Percentiles rank a stretch among this genome's conserved stretches.
These are phyloP conservation scores for Aspergillus diversus DNA, from an alignment of 495 filamentous ascomycete species.

Conservation along the genomic window DNA sequence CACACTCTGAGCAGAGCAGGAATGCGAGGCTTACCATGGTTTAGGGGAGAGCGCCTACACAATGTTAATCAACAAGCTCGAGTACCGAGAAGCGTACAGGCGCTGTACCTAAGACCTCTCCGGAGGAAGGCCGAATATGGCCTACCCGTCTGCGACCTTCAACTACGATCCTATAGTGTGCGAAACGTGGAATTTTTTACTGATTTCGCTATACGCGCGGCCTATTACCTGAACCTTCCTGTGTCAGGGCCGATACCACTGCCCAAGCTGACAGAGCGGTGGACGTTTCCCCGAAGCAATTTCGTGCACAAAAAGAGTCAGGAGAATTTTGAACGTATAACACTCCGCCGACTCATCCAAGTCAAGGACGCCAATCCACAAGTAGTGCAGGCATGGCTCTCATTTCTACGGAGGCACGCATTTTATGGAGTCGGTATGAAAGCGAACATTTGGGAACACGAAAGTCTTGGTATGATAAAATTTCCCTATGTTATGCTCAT, in stretches of 20 bases:
- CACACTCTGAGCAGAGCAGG: background rate
- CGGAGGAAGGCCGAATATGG: conserved; percentile 73
- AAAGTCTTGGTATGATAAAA: conserved; percentile 60
- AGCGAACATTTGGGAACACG: conserved; percentile 92
- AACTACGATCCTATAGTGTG: conserved; percentile 87
- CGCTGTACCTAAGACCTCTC: conserved; percentile 82
- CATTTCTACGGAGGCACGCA: conserved; percentile 84
- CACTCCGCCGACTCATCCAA: conserved; percentile 83
- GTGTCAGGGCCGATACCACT: conserved; percentile 88
- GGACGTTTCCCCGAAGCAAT: conserved; percentile 88
- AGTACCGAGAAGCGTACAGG: conserved; percentile 76
- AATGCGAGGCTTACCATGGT: conserved; percentile 1
- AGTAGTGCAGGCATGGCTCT: conserved; percentile 86
- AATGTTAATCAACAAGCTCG: conserved; percentile 49
- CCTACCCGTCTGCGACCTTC: conserved; percentile 84
- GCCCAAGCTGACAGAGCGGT: conserved; percentile 81
- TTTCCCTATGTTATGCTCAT: background rate
- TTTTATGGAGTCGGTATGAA: conserved; percentile 98
- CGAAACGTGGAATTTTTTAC: conserved; percentile 92
- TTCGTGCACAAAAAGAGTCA: conserved; percentile 97
- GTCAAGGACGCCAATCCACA: conserved; percentile 92
- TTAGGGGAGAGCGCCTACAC: conserved; percentile 44
- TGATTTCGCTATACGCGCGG: conserved; percentile 92
- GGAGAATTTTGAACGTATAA: conserved; percentile 95
- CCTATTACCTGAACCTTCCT: conserved; percentile 89